Conservation (phyloP, 2,329 filamentous ascomycete genomes). For the Apiospora kogelbergensis region DNA sequence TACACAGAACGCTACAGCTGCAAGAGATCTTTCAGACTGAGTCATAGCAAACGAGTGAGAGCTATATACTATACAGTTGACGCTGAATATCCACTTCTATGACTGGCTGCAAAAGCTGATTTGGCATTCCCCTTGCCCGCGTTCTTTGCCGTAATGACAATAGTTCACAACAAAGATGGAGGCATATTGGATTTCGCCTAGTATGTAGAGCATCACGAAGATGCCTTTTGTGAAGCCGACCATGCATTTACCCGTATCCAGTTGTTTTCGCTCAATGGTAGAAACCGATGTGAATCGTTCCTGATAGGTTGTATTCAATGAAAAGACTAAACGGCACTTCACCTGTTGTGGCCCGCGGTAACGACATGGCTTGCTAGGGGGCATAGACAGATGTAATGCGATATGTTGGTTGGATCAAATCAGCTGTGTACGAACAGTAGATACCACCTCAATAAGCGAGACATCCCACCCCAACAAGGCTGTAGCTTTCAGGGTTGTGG, state of each 20-base stretch:
- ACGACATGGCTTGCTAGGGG: not conserved
- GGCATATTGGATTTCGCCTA: no score
- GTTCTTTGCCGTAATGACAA: no score
- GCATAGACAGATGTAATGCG: not conserved
- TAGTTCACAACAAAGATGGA: no score
- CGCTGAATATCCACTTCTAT: not conserved
- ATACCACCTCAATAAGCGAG: not conserved
- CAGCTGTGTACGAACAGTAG: not conserved
- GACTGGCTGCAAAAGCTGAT: no score
- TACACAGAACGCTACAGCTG: not conserved
- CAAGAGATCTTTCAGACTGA: not conserved
- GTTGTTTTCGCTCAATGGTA: no score
- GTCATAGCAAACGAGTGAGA: not conserved
- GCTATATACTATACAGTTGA: not conserved
- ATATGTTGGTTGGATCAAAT: not conserved
- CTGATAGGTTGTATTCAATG: no score
- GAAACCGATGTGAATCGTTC: not conserved
- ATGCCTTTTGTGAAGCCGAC: no score
- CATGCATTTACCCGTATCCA: no score
- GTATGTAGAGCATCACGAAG: no score
- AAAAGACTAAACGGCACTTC: not conserved
- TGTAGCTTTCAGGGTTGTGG: not conserved
- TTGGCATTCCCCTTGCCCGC: no score
- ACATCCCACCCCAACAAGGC: not conserved
- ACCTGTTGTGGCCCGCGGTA: not conserved